These are phyloP conservation scores for Candolleomyces efflorescens DNA, from an alignment of 768 basidiomycete genomes.

Conservation along the genomic window DNA sequence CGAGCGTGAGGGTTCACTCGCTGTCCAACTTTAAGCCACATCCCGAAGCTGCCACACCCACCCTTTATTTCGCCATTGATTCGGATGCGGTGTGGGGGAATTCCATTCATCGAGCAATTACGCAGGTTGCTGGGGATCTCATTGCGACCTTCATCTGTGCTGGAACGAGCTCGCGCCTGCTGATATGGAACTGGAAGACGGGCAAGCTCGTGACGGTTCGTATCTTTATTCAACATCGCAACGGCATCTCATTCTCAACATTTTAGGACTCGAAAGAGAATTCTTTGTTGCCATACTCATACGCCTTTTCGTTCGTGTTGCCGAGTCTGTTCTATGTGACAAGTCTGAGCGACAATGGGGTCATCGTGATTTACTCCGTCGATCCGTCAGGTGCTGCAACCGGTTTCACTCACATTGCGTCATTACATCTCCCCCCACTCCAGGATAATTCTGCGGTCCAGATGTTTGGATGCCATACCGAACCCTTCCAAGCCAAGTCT, in stretches of 20 bases:
- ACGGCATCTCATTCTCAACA: not conserved
- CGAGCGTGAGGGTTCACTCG: constrained; percentile 38
- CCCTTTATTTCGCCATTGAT: constrained; percentile 21
- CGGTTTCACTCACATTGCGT: constrained; percentile 6
- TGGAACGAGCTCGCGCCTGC: constrained; percentile 23
- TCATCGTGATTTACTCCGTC: constrained; percentile 42
- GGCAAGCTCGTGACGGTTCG: constrained; percentile 40
- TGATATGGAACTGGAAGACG: constrained; percentile 53
- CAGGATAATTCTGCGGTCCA: not conserved
- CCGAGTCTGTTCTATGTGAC: constrained; percentile 41
- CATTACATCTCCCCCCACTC: not conserved
- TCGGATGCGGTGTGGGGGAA: constrained; percentile 18
- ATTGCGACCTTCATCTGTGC: constrained; percentile 42
- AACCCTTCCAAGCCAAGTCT: not conserved
- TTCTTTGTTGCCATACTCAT: constrained; percentile 22
- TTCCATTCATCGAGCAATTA: constrained; percentile 25
- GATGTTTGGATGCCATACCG: constrained; percentile 1
- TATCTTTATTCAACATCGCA: constrained; percentile 1
- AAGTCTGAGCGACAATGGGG: constrained; percentile 24
- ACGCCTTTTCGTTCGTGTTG: constrained; percentile 47
- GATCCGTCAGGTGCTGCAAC: constrained; percentile 8
- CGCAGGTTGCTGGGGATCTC: constrained; percentile 53
- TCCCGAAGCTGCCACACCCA: constrained; percentile 31
- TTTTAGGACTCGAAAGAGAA: constrained; percentile 19
- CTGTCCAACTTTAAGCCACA: constrained; percentile 40